phyloP scores from a whole-genome alignment of 2,329 filamentous ascomycete species.

The Thermothelomyces thermophilus region DNA sequence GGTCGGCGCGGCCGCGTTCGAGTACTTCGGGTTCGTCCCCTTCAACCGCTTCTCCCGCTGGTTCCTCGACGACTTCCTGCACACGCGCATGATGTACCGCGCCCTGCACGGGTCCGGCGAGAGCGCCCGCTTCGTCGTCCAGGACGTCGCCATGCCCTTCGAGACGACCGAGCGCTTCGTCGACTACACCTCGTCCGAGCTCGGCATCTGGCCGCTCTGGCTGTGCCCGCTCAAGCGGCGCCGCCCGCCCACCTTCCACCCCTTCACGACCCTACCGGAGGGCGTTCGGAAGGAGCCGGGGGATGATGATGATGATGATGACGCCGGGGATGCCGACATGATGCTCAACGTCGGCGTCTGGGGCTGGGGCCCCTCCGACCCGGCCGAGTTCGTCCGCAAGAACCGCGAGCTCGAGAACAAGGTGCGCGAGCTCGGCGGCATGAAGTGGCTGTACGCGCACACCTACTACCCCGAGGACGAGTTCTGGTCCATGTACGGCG shows the following conservation, averaged over 20 bases:
- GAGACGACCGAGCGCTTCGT: conserved; percentile 45
- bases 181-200: conserved; percentile 45
- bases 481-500: conserved; percentile 42
- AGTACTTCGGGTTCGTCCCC: conserved; percentile 57
- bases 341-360: conserved; percentile 67
- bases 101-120: conserved; percentile 63
- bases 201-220: conserved; percentile 55
- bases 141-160: conserved; percentile 58
- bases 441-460: conserved; percentile 85
- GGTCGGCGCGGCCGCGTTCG: conserved; percentile 60
- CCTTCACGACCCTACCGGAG: conserved; percentile 36
- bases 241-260: conserved; percentile 48
- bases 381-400: conserved; percentile 54
- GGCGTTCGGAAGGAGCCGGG: conserved; percentile 19
- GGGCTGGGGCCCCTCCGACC: conserved; percentile 61
- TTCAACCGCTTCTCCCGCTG: conserved; percentile 60
- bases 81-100: conserved; percentile 68
- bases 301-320: no score
- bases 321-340: conserved; percentile 23
- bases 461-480: conserved; percentile 71
- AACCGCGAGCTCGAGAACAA: conserved; percentile 68
- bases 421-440: conserved; percentile 61
- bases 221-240: conserved; percentile 49
- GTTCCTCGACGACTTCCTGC: conserved; percentile 65
- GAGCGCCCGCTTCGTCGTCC: conserved; percentile 58